Evolutionary conservation across 106 monocot species (phyloP), one percentile per base, ranked within the genome.

Genomic region (Dendrobium officinale): DNA sequence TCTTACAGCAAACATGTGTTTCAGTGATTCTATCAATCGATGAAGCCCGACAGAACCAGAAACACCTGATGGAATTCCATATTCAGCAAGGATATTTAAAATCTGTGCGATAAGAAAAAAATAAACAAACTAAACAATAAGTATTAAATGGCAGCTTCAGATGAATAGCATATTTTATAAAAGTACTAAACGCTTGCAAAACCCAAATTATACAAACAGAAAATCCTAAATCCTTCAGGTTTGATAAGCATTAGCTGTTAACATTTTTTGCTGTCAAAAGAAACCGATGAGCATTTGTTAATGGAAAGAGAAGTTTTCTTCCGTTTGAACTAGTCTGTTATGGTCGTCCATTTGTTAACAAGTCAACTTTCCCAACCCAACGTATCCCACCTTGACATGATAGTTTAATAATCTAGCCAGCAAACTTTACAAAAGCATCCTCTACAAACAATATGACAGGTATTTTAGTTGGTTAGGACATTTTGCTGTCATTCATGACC

Each of bases 1-100:
- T 75, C 95, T 73, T 29, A 93, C 31, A 33, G 91, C 92, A 77
- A 99, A 83, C 99, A 99, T 88, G 87, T 93, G 91, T 86, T 95
- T 99, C 79, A 95, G 33, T 51, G 95, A 86, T 83, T 99, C 95
- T 42, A 93, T 83, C 19, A 93, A 48, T 42, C 91, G 92, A 80
- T 99, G 99, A 41, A 94, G 77, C 61, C 97, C 97, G 51, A 97
- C 84, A 15, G 85, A 79, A 20, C 92, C 95, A 67, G 85, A 85
- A 81, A 91, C 88, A 82, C 91, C 91, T 73, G 85, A 83, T 73
- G 91, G 91, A 75, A 89, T 77, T 81, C 87, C 86, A 91, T 86
- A 91, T 82, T 81, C 87, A 72, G 70, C 79, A 79, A 91, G 91
- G 82, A 91, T 91, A 75, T 92, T 89, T 47, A 87, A 86, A 66